Evolutionary conservation across 2,329 filamentous ascomycete genomes (phyloP).

Genomic region (Dactylellina drechsleri): DNA sequence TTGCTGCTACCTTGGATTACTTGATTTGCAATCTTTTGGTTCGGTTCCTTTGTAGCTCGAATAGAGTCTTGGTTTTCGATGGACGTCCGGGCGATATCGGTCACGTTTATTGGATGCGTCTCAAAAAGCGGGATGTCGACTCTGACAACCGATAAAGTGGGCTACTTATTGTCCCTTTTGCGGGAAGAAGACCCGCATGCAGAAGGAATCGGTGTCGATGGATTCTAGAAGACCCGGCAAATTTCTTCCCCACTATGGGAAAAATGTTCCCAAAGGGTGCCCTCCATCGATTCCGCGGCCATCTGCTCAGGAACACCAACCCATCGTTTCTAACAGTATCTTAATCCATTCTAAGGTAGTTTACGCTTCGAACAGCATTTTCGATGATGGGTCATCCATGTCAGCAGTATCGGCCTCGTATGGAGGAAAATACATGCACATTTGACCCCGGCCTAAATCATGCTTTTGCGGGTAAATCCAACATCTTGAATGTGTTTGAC

Average conservation of each 20-base stretch:
- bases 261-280: conserved; percentile 14
- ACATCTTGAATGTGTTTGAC: conserved; percentile 30
- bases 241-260: conserved; percentile 29
- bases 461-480: conserved; percentile 52
- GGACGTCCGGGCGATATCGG: conserved; percentile 25
- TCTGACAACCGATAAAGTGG: conserved; percentile 45
- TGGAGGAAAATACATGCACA: not conserved
- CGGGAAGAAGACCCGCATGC: conserved; percentile 50
- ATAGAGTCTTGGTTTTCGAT: too few species aligned
- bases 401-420: conserved; percentile 37
- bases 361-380: not conserved
- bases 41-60: too few species aligned
- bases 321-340: not conserved
- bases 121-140: conserved; percentile 41
- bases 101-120: conserved; percentile 26
- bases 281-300: conserved; percentile 31
- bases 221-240: conserved; percentile 51
- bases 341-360: too few species aligned
- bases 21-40: too few species aligned
- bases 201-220: conserved; percentile 2
- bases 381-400: conserved; percentile 40
- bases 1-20: too few species aligned
- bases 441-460: conserved; percentile 47
- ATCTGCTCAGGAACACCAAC: conserved; percentile 34
- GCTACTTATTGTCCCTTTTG: conserved; percentile 26